Evolutionary conservation across 805 yeast species (phyloP), one percentile per base, ranked within the genome.

Genomic region (Teunomyces cretensis): DNA sequence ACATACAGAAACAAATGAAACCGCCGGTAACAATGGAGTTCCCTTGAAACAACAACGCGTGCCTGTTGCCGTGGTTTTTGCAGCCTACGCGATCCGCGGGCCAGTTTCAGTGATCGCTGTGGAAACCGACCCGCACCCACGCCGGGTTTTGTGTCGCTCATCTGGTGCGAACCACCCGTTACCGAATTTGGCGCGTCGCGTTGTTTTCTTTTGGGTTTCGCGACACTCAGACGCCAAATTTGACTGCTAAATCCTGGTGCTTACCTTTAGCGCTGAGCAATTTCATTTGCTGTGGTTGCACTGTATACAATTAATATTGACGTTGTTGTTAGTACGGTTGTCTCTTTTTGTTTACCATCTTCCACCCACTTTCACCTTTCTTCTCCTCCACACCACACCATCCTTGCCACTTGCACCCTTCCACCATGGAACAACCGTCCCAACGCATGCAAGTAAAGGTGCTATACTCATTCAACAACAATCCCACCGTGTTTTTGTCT

Each of bases 371-470:
- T 26, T 13, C 11, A 9, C 15, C 32, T 33, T 31, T 13, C 11
- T 30, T 28, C 13, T 27, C 32, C 13, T 15, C 30, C 24, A 12
- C 8, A 22, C n/a, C 22, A 19, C 22, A 19, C 6, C 22, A 19
- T 6, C 6, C 22, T 19, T 19, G 6, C 22, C 3, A 6, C 22
- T 19, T 19, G 22, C n/a, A 22, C 9, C 28, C 14, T 27, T 11
- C 39, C 41, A 32, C 46, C 43, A 59, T 59, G 63, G 56, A 55
- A 43, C 61, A 43, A 32, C 48, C 44, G 30, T 57, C 60, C 51
- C 60, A 64, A 46, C 66, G 68, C 49, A 72, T 72, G 76, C 77
- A 72, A 55, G 68, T 72, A 43, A 72, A 72, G 52, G 73, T 72
- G 47, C 60, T 72, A 55, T 72, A 72, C 48, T 69, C 75, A 32